Conservation (phyloP, 352 stramenopile genomes). For the Globisporangium carolinianum region DNA sequence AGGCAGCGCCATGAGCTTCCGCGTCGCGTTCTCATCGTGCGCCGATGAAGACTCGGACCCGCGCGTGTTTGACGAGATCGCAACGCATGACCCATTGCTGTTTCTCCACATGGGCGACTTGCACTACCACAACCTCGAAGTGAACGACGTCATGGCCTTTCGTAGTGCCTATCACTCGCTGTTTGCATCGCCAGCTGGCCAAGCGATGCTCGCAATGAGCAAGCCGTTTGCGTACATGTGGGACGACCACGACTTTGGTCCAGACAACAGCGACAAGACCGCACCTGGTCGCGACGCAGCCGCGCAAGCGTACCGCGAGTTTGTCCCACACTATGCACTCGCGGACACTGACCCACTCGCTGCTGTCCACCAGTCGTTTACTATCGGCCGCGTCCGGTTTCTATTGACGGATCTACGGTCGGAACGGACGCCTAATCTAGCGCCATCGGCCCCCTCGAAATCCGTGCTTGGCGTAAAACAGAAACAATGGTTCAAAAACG, state of each 20-base stretch:
- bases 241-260: slow-evolving; percentile 88
- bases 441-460: slow-evolving; percentile 63
- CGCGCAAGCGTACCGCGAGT: slow-evolving; percentile 71
- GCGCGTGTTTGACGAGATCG: slow-evolving; percentile 57
- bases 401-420: slow-evolving; percentile 80
- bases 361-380: slow-evolving; percentile 73
- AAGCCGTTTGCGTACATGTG: slow-evolving; percentile 87
- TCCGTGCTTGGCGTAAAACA: slow-evolving; percentile 79
- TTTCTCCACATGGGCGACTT: slow-evolving; percentile 88
- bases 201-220: slow-evolving; percentile 76
- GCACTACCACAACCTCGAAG: slow-evolving; percentile 80
- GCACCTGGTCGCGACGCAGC: slow-evolving; percentile 63
- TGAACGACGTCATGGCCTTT: slow-evolving; percentile 57
- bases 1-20: slow-evolving; percentile 49
- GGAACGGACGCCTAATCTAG: slow-evolving; percentile 57
- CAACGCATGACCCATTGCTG: slow-evolving; percentile 57
- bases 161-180: slow-evolving; percentile 61
- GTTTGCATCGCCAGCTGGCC: slow-evolving; percentile 58
- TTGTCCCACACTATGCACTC: slow-evolving; percentile 63
- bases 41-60: slow-evolving; percentile 77
- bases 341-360: slow-evolving; percentile 13
- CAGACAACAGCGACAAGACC: slow-evolving; percentile 84
- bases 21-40: slow-evolving; percentile 75
- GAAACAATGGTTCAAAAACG: slow-evolving; percentile 83
- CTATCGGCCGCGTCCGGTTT: slow-evolving; percentile 79